phyloP scores from a whole-genome alignment of 257 asterid species.

The Eustoma russellianum region DNA sequence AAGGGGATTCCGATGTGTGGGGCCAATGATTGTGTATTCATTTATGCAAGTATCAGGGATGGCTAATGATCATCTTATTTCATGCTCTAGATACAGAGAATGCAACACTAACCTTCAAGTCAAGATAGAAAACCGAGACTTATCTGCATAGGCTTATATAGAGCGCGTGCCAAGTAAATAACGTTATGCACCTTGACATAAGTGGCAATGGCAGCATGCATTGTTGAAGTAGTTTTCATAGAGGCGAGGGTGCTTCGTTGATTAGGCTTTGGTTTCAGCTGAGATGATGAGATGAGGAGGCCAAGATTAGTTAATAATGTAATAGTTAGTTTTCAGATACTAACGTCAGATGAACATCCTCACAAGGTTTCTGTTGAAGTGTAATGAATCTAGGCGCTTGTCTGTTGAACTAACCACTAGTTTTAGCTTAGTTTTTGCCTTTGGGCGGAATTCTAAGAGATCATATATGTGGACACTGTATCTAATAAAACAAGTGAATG shows the following conservation, averaged over 20 bases:
- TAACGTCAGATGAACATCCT: no score
- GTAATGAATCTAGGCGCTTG: no score
- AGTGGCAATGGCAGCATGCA: conserved; percentile 11
- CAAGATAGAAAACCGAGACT: conserved; percentile 11
- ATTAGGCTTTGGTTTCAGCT: not conserved
- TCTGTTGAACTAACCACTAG: no score
- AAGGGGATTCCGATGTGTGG: conserved; percentile 67
- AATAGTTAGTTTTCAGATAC: no score
- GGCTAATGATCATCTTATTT: conserved; percentile 56
- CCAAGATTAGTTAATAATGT: no score
- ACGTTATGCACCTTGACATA: not conserved
- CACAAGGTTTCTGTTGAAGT: no score
- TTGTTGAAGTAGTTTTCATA: conserved; percentile 5
- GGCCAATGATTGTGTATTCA: conserved; percentile 68
- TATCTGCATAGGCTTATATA: conserved; percentile 12
- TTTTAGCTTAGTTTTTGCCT: no score
- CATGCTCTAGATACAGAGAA: conserved; percentile 59
- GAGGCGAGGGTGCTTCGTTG: not conserved
- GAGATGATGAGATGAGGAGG: no score
- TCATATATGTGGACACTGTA: no score
- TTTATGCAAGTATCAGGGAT: conserved; percentile 76
- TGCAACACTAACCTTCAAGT: conserved; percentile 19
- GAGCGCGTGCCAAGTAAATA: conserved; percentile 8
- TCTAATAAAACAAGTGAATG: no score
- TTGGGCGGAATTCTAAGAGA: no score